These are phyloP conservation scores for Boletus patriciae DNA, from an alignment of 768 basidiomycete species.

Conservation along the genomic window DNA sequence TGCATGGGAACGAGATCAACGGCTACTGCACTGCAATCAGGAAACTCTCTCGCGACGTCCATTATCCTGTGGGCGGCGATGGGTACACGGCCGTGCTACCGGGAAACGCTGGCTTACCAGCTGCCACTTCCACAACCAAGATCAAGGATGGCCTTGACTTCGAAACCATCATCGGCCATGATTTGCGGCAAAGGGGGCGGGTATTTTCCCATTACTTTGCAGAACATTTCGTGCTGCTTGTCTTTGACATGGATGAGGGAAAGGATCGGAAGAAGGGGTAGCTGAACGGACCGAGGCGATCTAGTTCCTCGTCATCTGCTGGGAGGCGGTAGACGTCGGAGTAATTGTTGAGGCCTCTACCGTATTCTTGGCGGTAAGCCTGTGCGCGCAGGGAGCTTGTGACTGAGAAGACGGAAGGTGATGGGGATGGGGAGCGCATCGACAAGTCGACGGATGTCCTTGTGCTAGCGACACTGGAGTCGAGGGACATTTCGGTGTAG, in stretches of 20 bases:
- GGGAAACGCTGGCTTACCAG: slow-evolving; percentile 48
- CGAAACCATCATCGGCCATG: slow-evolving; percentile 58
- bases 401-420: slow-evolving; percentile 67
- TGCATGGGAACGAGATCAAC: slow-evolving; percentile 84
- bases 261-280: slow-evolving; percentile 1
- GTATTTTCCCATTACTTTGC: slow-evolving; percentile 65
- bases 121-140: slow-evolving; percentile 79
- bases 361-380: slow-evolving; percentile 64
- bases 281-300: slow-evolving; percentile 56
- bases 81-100: neutral
- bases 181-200: slow-evolving; percentile 56
- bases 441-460: slow-evolving; percentile 59
- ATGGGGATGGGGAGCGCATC: slow-evolving; percentile 64
- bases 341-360: slow-evolving; percentile 70
- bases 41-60: slow-evolving; percentile 71
- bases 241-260: slow-evolving; percentile 41
- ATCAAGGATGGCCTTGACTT: slow-evolving; percentile 65
- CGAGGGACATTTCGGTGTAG: slow-evolving; percentile 44
- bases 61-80: slow-evolving; percentile 56
- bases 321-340: slow-evolving; percentile 78
- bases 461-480: slow-evolving; percentile 45
- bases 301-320: slow-evolving; percentile 75
- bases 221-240: slow-evolving; percentile 66
- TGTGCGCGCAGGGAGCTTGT: slow-evolving; percentile 60
- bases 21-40: slow-evolving; percentile 64